A percentile compares a stretch with the other conserved stretches of the same genome.
Conservation (phyloP, 176 grass and related monocot species). For the Rhipidocladum racemiflorum region DNA sequence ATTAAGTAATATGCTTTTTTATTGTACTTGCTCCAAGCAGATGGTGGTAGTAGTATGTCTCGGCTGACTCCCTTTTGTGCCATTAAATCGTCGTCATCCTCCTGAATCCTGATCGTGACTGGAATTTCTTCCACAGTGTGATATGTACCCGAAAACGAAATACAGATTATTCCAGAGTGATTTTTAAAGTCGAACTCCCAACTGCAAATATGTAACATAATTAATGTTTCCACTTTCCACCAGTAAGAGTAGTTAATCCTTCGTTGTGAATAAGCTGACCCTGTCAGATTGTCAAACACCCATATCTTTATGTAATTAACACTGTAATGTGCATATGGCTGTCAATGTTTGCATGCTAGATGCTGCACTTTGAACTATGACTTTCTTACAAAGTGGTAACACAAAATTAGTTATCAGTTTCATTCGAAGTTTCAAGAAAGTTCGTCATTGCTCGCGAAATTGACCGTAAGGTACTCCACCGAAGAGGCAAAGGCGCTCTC, state of each 20-base stretch:
- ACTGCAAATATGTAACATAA: neutral
- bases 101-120: neutral
- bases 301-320: neutral
- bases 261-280: neutral
- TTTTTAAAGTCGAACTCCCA: conserved; percentile 19
- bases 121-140: neutral
- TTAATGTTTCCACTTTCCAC: neutral
- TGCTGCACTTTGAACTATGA: neutral
- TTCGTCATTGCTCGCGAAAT: neutral
- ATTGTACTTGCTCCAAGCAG: too few species aligned
- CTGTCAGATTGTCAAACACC: neutral
- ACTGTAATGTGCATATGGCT: neutral
- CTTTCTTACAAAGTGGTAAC: neutral
- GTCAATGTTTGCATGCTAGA: neutral
- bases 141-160: neutral
- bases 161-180: neutral
- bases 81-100: neutral
- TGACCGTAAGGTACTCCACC: neutral
- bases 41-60: neutral
- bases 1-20: too few species aligned
- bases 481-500: neutral
- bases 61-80: neutral
- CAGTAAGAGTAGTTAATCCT: conserved; percentile 12
- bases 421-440: neutral
- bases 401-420: neutral